Evolutionary conservation across 306 rosid genomes (phyloP), one percentile per base, ranked within the genome.

Genomic region (Quercus glauca): DNA sequence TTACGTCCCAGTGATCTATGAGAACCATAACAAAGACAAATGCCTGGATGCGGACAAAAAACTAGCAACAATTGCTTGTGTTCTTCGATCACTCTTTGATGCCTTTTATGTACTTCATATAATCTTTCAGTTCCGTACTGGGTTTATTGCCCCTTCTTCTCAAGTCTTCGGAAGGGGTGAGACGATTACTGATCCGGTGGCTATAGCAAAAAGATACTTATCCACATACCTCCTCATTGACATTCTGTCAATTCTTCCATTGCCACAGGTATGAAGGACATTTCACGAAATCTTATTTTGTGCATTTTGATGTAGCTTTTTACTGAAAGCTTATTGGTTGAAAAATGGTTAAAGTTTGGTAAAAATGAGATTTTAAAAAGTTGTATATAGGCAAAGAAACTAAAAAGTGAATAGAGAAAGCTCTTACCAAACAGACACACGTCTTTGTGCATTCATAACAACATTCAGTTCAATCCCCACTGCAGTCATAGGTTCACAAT

Each of bases 111-210:
- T 89, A 78, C 82, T 93, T 80, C 94, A 77, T 41, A 90, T 95
- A 35, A 80, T 90, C 80, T 90, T 91, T 83, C 90, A 93, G 76
- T 95, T 95, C 75, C 89, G 86, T 31, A 93, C 97, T 0, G 98
- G 98, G 28, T 93, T 90, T 60, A 87, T 95, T 23, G 93, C 93
- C 12, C 96, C 99, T 72, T 86, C 98, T 79, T 93, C 97, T 37
- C 89, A 90, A 43, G 92, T 93, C 12, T 93, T 93, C 33, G 98
- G 99, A 73, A 89, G 96, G 81, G 96, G 96, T 8, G 99, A 90
- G 74, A 83, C 88, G 11, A 79, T 88, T 69, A 75, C 78, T 25
- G 94, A 95, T 82, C 82, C 79, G 51, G 1, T 28, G 9, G 89
- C 90, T 57, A 95, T 95, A 78, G 89, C 89, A 35, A 90, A 76